phyloP scores from a whole-genome alignment of 306 rosid genomes.

The Vigna unguiculata region DNA sequence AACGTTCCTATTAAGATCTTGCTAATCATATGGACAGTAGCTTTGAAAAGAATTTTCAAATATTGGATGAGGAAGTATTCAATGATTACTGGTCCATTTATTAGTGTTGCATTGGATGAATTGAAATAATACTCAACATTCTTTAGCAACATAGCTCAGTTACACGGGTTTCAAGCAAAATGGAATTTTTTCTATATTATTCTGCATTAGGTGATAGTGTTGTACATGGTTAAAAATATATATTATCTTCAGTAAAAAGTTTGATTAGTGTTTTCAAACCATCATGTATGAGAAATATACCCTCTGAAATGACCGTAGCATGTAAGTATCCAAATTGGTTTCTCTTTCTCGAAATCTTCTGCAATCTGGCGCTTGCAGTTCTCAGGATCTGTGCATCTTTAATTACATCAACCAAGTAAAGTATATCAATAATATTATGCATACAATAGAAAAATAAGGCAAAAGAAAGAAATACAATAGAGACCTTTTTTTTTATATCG shows the following conservation, averaged over 20 bases:
- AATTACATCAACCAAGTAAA: slow-evolving; percentile 47
- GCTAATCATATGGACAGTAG: slow-evolving; percentile 11
- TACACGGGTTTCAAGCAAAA: slow-evolving; percentile 9
- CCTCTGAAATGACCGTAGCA: slow-evolving; percentile 82
- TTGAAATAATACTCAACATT: background rate
- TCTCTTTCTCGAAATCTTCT: slow-evolving; percentile 79
- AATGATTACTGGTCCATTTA: slow-evolving; percentile 25
- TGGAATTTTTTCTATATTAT: background rate
- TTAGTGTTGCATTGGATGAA: slow-evolving; percentile 7
- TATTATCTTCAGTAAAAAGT: slow-evolving; percentile 28
- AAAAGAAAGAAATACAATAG: background rate
- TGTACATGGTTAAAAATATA: slow-evolving; percentile 9
- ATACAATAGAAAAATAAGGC: slow-evolving; percentile 28
- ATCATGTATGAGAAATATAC: slow-evolving; percentile 48
- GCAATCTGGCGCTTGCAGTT: slow-evolving; percentile 73
- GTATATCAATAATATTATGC: background rate
- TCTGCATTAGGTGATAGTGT: slow-evolving; percentile 25
- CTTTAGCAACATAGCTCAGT: slow-evolving; percentile 21
- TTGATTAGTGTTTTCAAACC: slow-evolving; percentile 19
- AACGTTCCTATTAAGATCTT: slow-evolving; percentile 9
- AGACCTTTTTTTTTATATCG: background rate
- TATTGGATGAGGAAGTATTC: background rate
- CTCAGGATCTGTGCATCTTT: slow-evolving; percentile 90
- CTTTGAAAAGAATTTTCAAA: slow-evolving; percentile 10
- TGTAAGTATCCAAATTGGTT: slow-evolving; percentile 88